Percentiles rank a stretch among this genome's conserved stretches.
Evolutionary conservation across 495 filamentous ascomycete species (phyloP).

Genomic region (Pseudotulostoma volvatum): DNA sequence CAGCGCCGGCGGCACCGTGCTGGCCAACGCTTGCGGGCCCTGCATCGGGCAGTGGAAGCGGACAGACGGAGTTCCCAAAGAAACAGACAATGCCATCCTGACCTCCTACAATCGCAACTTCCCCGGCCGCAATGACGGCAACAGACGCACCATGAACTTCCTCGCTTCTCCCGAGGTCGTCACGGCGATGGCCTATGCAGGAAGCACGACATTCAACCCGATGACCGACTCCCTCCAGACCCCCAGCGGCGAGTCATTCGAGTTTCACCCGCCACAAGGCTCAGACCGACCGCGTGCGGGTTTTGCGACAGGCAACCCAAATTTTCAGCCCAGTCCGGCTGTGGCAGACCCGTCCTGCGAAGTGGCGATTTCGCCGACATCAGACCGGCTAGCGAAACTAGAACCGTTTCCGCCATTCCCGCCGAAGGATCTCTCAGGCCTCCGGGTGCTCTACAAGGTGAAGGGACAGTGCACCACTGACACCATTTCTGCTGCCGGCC

Average conservation of each 20-base stretch:
- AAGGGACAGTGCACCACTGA: conserved; percentile 97
- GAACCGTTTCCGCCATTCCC: conserved; percentile 88
- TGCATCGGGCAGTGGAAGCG: conserved; percentile 96
- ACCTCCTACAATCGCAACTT: conserved; percentile 99
- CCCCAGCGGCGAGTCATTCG: conserved; percentile 67
- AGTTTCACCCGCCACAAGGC: conserved; percentile 68
- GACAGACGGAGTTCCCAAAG: conserved; percentile 65
- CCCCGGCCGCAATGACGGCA: conserved; percentile 91
- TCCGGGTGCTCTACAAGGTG: conserved; percentile 83
- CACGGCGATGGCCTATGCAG: conserved; percentile 87
- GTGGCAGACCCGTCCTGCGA: conserved; percentile 45
- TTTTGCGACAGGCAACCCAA: conserved; percentile 64
- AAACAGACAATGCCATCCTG: conserved; percentile 84
- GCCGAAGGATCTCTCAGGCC: conserved; percentile 46
- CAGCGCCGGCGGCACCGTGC: conserved; percentile 69
- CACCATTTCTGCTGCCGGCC: conserved; percentile 92
- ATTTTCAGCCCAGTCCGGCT: conserved; percentile 55
- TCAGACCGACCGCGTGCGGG: conserved; percentile 58
- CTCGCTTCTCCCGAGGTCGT: conserved; percentile 91
- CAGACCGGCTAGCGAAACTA: conserved; percentile 73
- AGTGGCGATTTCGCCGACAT: conserved; percentile 68
- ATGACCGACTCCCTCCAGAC: conserved; percentile 73
- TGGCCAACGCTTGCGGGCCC: conserved; percentile 92
- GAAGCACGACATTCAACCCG: conserved; percentile 89
- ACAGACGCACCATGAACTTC: conserved; percentile 95